A percentile compares a stretch with the other conserved stretches of the same genome.
Conservation (phyloP, 139 green algal genomes). For the Chlamydomonas eustigma region DNA sequence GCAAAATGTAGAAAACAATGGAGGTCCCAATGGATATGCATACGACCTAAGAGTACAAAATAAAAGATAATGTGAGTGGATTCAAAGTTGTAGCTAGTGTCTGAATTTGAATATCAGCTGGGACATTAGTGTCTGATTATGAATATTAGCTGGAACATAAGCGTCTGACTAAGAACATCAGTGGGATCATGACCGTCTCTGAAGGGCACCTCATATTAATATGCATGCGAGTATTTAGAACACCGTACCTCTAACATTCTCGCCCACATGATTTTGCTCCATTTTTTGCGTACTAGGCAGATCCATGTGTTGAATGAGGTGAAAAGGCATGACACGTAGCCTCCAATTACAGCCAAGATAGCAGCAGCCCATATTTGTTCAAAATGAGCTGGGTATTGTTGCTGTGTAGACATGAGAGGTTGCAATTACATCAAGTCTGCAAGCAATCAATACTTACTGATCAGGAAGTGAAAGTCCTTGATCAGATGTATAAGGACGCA, state of each 20-base stretch:
- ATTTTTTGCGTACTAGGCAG: slow-evolving; percentile 52
- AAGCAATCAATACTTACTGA: too few species aligned
- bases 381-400: slow-evolving; percentile 24
- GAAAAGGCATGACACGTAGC: slow-evolving; percentile 45
- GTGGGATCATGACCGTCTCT: too few species aligned
- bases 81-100: too few species aligned
- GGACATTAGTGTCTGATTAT: too few species aligned
- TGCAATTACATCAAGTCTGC: too few species aligned
- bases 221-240: slow-evolving; percentile 2
- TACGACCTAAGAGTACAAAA: slow-evolving; percentile 30
- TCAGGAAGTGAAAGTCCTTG: too few species aligned
- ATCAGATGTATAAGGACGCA: too few species aligned
- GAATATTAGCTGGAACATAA: too few species aligned
- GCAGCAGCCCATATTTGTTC: slow-evolving; percentile 42
- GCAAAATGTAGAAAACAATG: slow-evolving; percentile 44
- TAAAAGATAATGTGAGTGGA: slow-evolving; percentile 1
- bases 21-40: slow-evolving; percentile 40
- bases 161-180: too few species aligned
- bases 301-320: slow-evolving; percentile 59
- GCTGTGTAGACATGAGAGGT: not conserved
- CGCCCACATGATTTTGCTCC: slow-evolving; percentile 42
- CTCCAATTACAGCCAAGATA: slow-evolving; percentile 37
- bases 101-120: too few species aligned
- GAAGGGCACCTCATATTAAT: not conserved
- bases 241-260: slow-evolving; percentile 36